Evolutionary conservation across 768 basidiomycete genomes (phyloP).

Genomic region (Hericium rajendrae): DNA sequence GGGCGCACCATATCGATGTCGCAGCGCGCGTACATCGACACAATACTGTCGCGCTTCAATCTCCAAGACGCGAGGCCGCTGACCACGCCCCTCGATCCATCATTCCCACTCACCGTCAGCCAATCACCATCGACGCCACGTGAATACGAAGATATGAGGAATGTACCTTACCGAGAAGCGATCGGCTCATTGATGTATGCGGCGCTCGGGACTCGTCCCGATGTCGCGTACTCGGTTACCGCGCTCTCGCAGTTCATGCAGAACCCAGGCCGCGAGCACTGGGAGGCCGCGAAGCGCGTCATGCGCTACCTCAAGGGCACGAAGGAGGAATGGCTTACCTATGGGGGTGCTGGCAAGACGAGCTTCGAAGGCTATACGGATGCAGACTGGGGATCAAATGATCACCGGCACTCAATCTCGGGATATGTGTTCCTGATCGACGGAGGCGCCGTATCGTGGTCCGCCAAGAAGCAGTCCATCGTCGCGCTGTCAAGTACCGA

Average conservation of each 20-base stretch:
- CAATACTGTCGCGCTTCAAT: conserved; percentile 15
- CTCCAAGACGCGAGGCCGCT: conserved; percentile 17
- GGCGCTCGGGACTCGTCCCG: conserved; percentile 25
- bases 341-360: neutral
- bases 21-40: conserved; percentile 22
- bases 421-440: conserved; percentile 24
- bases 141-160: neutral
- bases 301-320: conserved; percentile 31
- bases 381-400: conserved; percentile 19
- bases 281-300: conserved; percentile 28
- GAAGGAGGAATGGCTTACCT: conserved; percentile 13
- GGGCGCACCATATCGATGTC: conserved; percentile 17
- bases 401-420: conserved; percentile 18
- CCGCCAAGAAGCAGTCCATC: conserved; percentile 27
- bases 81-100: conserved; percentile 18
- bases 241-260: conserved; percentile 24
- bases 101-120: neutral
- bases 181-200: conserved; percentile 28
- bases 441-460: conserved; percentile 31
- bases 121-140: neutral
- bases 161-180: conserved; percentile 17
- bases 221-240: conserved; percentile 29
- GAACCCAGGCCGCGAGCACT: conserved; percentile 26
- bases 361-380: conserved; percentile 16
- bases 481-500: conserved; percentile 32